Conservation (phyloP, 129 eudicot species). For the Solidago caesia region DNA sequence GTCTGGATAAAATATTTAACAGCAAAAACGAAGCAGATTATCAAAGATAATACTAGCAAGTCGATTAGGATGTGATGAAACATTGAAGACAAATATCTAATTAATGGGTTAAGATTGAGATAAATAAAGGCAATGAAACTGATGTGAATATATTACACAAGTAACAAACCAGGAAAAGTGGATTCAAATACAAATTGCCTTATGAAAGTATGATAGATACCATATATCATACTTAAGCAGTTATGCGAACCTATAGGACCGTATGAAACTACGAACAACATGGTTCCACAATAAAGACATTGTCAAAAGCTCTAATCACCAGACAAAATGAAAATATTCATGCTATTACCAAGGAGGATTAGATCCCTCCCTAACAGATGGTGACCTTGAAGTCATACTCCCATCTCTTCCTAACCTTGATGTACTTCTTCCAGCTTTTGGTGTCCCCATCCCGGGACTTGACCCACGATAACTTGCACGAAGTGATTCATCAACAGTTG, state of each 20-base stretch:
- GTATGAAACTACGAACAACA: slow-evolving; percentile 2
- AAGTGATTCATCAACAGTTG: slow-evolving; percentile 81
- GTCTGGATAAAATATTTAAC: not conserved
- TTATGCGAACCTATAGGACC: not conserved
- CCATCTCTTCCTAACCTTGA: slow-evolving; percentile 75
- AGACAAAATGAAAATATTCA: slow-evolving; percentile 15
- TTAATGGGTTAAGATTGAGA: not conserved
- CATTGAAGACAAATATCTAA: slow-evolving; percentile 1
- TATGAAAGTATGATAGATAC: slow-evolving; percentile 5
- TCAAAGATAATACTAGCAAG: not conserved
- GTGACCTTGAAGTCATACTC: slow-evolving; percentile 64
- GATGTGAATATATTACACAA: not conserved
- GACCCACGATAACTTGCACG: slow-evolving; percentile 95
- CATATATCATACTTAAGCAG: slow-evolving; percentile 11
- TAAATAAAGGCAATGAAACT: not conserved
- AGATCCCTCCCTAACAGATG: slow-evolving; percentile 83
- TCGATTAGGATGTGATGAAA: slow-evolving; percentile 5
- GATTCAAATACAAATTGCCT: slow-evolving; percentile 17
- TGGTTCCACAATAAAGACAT: slow-evolving; percentile 9
- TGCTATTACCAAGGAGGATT: slow-evolving; percentile 68
- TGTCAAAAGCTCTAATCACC: not conserved
- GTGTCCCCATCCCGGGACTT: slow-evolving; percentile 73
- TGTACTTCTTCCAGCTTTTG: slow-evolving; percentile 70
- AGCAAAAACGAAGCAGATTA: not conserved
- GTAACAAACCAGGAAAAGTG: not conserved